Evolutionary conservation across 495 filamentous ascomycete species (phyloP), one percentile per base, ranked within the genome.

Genomic region (Aspergillus hancockii): DNA sequence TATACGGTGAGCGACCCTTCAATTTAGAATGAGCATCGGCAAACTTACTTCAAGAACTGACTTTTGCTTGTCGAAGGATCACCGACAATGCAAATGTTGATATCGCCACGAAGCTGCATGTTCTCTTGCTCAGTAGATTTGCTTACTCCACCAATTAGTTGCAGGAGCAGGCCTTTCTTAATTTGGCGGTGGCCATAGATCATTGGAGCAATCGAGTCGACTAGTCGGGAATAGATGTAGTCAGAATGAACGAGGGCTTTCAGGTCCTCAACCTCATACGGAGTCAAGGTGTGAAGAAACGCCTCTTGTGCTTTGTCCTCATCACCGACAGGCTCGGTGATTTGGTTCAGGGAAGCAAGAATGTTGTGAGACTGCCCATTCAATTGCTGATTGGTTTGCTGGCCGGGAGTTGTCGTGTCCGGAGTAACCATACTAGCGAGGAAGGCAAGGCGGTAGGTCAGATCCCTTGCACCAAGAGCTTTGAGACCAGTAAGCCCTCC

Each of bases 51-150:
- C 59, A 99, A 79, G 77, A 99, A 99, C 67, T 99, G 94, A 58
- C 91, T 96, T 73, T 99, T 99, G 60, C 90, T 94, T 2, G 94
- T 99, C n/a, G 90, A 93, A 1, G 94, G 94, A 69, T 99, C 94
- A 63, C 94, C 94, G 55, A 99, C 95, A 66, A 99, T 92, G 71
- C 94, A 99, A 61, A 99, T 93, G 71, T 99, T 99, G 79, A 99
- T 90, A 71, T 99, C 94, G 65, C 94, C 94, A 79, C 94, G 84
- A 23, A 99, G 83, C 55, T 89, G 85, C 89, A 99, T 91, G 54
- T 90, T 93, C 76, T 99, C 94, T 4, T 88, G 83, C 0, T 92
- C 92, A 2, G 85, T 87, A 4, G 65, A 71, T 72, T 99, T 99
- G 73, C 84, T 83, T 12, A 99, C 91, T 75, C 94, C 94, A 5